These are phyloP conservation scores for Colletotrichum cuscutae DNA, from an alignment of 2,329 filamentous ascomycete species.

Conservation along the genomic window DNA sequence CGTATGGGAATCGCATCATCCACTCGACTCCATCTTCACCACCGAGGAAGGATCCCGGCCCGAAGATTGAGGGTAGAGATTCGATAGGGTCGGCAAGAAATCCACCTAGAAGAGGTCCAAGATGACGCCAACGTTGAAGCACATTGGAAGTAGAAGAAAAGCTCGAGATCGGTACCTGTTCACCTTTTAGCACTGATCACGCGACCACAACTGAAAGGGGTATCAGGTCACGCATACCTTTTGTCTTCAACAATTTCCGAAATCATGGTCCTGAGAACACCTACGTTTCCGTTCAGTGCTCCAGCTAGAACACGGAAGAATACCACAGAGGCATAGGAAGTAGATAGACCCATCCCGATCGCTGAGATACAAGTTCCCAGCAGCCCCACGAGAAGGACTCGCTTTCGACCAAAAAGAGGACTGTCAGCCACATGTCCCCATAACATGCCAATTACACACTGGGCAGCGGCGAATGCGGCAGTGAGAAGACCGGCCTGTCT, in stretches of 20 bases:
- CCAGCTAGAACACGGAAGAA: constrained; percentile 37
- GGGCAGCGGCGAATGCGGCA: constrained; percentile 36
- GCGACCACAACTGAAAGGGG: not conserved
- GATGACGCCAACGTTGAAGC: constrained; percentile 39
- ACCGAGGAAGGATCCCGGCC: constrained; percentile 36
- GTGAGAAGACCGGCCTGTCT: constrained; percentile 37
- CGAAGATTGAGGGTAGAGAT: constrained; percentile 36
- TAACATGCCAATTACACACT: constrained; percentile 37
- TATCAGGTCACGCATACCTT: constrained; percentile 3
- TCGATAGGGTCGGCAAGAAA: constrained; percentile 38
- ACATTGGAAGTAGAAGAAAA: constrained; percentile 38
- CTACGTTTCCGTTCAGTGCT: constrained; percentile 38
- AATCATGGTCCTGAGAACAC: constrained; percentile 38
- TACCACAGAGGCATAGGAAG: constrained; percentile 57
- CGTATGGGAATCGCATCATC: constrained; percentile 38
- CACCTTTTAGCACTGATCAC: not conserved
- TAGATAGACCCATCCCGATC: constrained; percentile 77
- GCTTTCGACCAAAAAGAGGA: constrained; percentile 35
- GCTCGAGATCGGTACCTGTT: constrained; percentile 31
- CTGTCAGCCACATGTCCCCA: constrained; percentile 36
- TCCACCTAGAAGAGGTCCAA: constrained; percentile 39
- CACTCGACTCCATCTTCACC: constrained; percentile 35
- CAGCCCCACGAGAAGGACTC: constrained; percentile 36
- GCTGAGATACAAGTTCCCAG: constrained; percentile 68
- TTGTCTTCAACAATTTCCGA: constrained; percentile 38